Conservation (phyloP, 257 asterid genomes). For the Asclepias syriaca region DNA sequence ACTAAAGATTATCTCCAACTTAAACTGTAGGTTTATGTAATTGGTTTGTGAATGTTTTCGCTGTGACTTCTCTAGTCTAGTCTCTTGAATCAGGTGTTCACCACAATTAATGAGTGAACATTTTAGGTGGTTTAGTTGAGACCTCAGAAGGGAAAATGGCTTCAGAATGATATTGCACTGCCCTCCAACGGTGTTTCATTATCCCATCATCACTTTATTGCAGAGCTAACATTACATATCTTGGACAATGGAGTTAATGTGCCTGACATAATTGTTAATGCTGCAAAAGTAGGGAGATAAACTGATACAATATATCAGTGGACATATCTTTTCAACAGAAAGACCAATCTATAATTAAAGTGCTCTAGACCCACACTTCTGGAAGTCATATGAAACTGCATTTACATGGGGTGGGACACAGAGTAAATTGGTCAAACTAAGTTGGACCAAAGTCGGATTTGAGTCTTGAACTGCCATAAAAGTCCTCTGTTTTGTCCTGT, state of each 20-base stretch:
- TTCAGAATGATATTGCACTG: neutral
- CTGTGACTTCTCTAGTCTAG: neutral
- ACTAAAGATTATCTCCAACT: neutral
- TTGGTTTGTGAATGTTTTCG: neutral
- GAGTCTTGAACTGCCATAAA: neutral
- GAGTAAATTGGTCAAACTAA: neutral
- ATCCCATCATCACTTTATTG: neutral
- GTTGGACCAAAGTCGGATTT: neutral
- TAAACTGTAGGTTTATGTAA: neutral
- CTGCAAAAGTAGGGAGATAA: neutral
- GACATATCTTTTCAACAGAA: neutral
- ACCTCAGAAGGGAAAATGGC: neutral
- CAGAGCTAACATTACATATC: neutral
- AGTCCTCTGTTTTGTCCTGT: neutral
- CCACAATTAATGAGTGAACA: neutral
- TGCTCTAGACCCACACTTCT: neutral
- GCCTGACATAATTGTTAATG: neutral
- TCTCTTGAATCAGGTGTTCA: neutral
- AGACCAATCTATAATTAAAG: neutral
- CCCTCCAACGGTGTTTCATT: neutral
- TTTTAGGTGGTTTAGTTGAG: neutral
- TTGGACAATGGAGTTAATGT: neutral
- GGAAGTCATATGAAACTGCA: neutral
- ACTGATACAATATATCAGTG: neutral
- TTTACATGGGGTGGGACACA: neutral